Base-by-base conservation (phyloP, 129 eudicot genomes). In the Centrapalus pauciflorus region DNA sequence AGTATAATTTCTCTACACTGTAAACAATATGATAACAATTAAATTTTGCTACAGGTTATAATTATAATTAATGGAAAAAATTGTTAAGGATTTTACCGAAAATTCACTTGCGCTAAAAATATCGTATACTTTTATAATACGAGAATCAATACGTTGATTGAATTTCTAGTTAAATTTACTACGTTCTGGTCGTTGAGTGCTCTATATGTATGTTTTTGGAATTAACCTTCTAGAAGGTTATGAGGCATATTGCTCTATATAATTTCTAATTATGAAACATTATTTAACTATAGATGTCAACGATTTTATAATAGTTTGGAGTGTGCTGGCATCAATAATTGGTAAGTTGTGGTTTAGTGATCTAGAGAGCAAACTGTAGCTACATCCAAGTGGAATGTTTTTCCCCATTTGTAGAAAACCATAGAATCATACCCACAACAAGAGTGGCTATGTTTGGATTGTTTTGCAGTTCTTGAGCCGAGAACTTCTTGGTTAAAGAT, bases 41-140 rank as follows among this genome's bases (percentile, higher is more conserved):
- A 13, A 43, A 29, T 29, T 1, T 2, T 70, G 28, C 7, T 29
- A 30, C 40, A 23, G 29, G 33, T 14, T 5, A 14, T 65, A 46
- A 46, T 46, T 49, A 49, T 20, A 66, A 0, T 26, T 8, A 10
- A 2, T 11, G 20, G 3, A 49, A n/a, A 16, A 4, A 30, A 8
- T 32, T 66, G 60, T 32, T 48, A 4, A 66, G 61, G 71, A 66
- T 66, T 45, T 48, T 19, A 12, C 59, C 29, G 8, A 12, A 48
- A 16, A 9, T 28, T 46, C 7, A n/a, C n/a, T 1, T 28, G 20
- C 58, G 28, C 54, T 4, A 17, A 17, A 8, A 46, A 4, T 3
- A 27, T 46, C 9, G 25, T 29, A 28, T 65, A 29, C 45, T 28
- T 2, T 45, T 24, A 29, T 10, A 58, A 28, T 55, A 14, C 52